Conservation (phyloP, 73 alveolate genomes). For the Uronychia setigera region DNA sequence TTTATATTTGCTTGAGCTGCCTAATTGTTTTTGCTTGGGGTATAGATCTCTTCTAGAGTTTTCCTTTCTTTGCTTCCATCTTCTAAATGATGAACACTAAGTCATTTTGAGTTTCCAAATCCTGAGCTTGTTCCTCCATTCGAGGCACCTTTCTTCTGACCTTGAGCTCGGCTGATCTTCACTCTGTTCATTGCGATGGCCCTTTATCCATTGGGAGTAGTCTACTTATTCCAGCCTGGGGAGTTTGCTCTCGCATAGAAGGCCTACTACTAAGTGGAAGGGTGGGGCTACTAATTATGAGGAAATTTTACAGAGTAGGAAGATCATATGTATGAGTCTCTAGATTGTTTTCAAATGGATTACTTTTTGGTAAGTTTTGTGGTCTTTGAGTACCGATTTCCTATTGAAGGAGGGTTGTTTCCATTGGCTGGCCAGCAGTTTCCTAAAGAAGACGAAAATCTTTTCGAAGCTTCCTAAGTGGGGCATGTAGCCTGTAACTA, state of each 20-base stretch:
- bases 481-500: too few relatives aligned
- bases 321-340: not conserved
- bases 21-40: not conserved
- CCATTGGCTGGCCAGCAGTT: too few relatives aligned
- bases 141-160: not conserved
- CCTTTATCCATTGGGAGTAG: not conserved
- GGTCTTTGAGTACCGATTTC: too few relatives aligned
- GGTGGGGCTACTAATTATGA: not conserved
- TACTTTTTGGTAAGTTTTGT: too few relatives aligned
- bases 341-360: not conserved
- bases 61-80: not conserved
- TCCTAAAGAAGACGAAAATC: too few relatives aligned
- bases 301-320: not conserved
- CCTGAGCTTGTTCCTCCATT: not conserved
- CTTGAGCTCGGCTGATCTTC: not conserved
- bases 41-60: not conserved
- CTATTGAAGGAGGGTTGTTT: too few relatives aligned
- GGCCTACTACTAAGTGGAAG: not conserved
- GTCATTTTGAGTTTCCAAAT: not conserved
- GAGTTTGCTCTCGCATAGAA: not conserved
- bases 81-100: not conserved
- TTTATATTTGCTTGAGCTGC: not conserved
- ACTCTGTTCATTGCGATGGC: not conserved
- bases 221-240: not conserved
- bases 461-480: too few relatives aligned